Base-by-base conservation (phyloP, 108 stramenopile genomes). In the Bacterosira constricta region DNA sequence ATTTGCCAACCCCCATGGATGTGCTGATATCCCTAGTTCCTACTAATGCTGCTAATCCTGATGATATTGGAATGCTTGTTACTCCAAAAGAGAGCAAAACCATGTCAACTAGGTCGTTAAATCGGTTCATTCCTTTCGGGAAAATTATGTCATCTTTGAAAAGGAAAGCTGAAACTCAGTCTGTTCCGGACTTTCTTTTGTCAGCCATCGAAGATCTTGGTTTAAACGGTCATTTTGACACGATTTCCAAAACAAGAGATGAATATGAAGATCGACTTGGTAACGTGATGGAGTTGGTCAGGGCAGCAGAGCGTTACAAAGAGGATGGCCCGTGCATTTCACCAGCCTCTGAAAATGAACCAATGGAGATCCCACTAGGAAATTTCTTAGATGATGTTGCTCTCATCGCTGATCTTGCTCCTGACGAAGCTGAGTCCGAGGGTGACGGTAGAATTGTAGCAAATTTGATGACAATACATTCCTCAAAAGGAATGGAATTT, bases 401-500 rank as follows among this genome's bases (percentile, higher is more conserved):
- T 20, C 73, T 93, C 12, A 80, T 93, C n/a, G 80, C 86, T 20
- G 92, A 93, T 25, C 71, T 84, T 9, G 79, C 79, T n/a, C 72
- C 74, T 30, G 88, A 82, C 11, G 59, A 63, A 32, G 57, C 81
- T 38, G 73, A 53, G 20, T 17, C 58, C 11, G 60, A 82, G 4
- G 46, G 63, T 17, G 75, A 75, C 20, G 61, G 78, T n/a, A 26
- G 80, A n/a, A 46, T 90, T 18, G 78, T 88, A 18, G 94, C 83
- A 0, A 90, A 85, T 60, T 68, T 97, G 29, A 93, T 96, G 91
- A 96, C 96, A 15, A 87, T 97, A 36, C 96, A 97, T 69, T 88
- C 90, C 10, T 86, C 88, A 52, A 97, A 97, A 73, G 96, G 96
- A 17, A 89, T 94, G 83, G 96, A 97, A 52, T 97, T 88, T 68